A percentile compares a stretch with the other conserved stretches of the same genome.
phyloP scores from a whole-genome alignment of 805 yeast genomes.

The Hagleromyces aurorensis region DNA sequence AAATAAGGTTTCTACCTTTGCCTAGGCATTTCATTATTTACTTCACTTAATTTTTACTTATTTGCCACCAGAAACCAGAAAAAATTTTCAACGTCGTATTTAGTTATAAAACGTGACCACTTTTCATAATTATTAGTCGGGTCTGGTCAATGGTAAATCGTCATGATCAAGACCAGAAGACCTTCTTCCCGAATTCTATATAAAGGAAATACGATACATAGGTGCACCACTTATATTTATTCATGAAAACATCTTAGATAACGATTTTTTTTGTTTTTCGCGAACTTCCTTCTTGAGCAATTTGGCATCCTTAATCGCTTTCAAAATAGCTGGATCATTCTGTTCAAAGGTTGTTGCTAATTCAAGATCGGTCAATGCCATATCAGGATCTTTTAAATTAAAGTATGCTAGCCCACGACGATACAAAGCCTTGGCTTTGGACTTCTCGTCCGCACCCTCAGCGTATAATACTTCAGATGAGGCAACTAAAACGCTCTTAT shows the following conservation, averaged over 20 bases:
- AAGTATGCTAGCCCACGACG: conserved; percentile 76
- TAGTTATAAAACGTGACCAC: neutral
- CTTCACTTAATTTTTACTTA: too few species aligned
- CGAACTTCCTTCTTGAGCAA: conserved; percentile 42
- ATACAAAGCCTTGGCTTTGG: conserved; percentile 77
- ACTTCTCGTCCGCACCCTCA: conserved; percentile 50
- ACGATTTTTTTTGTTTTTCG: conserved; percentile 65
- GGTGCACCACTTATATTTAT: neutral
- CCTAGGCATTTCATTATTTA: too few species aligned
- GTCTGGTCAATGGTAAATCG: too few species aligned
- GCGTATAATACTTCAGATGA: conserved; percentile 61
- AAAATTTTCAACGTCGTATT: conserved; percentile 6
- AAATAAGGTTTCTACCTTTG: too few species aligned
- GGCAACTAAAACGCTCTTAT: conserved; percentile 46
- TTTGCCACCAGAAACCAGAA: conserved; percentile 10
- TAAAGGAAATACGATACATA: too few species aligned
- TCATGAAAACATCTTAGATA: conserved; percentile 55
- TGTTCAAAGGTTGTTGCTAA: conserved; percentile 60
- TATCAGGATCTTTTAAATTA: conserved; percentile 56
- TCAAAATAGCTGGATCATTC: conserved; percentile 60
- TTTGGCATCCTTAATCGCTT: conserved; percentile 56
- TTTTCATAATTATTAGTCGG: too few species aligned
- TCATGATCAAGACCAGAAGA: too few species aligned
- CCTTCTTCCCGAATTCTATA: too few species aligned
- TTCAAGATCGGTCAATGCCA: conserved; percentile 58